Evolutionary conservation across 2,329 filamentous ascomycete species (phyloP).

Genomic region (Alternaria longipes): DNA sequence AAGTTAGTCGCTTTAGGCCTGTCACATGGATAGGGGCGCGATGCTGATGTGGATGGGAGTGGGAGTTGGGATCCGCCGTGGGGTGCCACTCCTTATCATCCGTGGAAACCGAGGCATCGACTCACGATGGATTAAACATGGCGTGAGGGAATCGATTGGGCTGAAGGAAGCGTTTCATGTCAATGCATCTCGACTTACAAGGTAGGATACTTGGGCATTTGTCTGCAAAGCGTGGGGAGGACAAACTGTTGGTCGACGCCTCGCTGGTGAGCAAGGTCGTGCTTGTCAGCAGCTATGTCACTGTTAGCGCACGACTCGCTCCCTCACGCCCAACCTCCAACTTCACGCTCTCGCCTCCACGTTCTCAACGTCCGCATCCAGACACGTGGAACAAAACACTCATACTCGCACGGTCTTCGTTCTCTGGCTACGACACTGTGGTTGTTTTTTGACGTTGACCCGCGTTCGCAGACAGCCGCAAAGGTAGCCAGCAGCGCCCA

Average conservation of each 20-base stretch:
- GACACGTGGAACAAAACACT: slow-evolving; percentile 9
- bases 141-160: slow-evolving; percentile 1
- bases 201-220: background rate
- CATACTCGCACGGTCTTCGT: slow-evolving; percentile 1
- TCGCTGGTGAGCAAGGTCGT: background rate
- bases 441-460: slow-evolving; percentile 8
- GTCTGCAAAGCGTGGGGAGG: slow-evolving; percentile 6
- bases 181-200: background rate
- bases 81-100: slow-evolving; percentile 28
- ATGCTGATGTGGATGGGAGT: slow-evolving; percentile 10
- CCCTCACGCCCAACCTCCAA: slow-evolving; percentile 9
- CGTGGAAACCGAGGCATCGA: background rate
- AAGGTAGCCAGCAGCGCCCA: slow-evolving; percentile 9
- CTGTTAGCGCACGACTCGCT: slow-evolving; percentile 18
- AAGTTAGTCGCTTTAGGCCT: slow-evolving; percentile 16
- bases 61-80: slow-evolving; percentile 22
- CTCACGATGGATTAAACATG: background rate
- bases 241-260: background rate
- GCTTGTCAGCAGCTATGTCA: slow-evolving; percentile 12
- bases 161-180: slow-evolving; percentile 7
- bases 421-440: background rate
- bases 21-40: slow-evolving; percentile 11
- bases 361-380: slow-evolving; percentile 14
- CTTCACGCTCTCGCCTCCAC: slow-evolving; percentile 7
- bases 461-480: slow-evolving; percentile 12